Conservation (phyloP, 148 eudicot species). For the Drosera capensis region DNA sequence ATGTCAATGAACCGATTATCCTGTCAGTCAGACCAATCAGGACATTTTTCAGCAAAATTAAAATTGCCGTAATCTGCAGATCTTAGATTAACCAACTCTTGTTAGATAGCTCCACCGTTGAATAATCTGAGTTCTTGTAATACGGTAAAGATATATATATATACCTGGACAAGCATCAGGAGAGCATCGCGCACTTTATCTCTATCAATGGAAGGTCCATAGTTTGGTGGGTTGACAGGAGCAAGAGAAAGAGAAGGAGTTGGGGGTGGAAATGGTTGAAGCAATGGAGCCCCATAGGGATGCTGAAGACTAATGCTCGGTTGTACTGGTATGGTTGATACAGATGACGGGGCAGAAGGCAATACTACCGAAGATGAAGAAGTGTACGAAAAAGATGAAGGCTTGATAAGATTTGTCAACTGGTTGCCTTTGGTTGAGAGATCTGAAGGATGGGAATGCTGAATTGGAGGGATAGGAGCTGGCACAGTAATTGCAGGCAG, state of each 20-base stretch:
- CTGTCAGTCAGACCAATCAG: conserved; percentile 11
- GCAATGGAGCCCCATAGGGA: conserved; percentile 62
- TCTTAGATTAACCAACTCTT: neutral
- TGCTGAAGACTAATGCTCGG: conserved; percentile 43
- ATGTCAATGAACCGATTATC: conserved; percentile 51
- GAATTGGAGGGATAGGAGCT: conserved; percentile 24
- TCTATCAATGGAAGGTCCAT: conserved; percentile 41
- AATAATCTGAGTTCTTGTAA: neutral
- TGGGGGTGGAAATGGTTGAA: conserved; percentile 93
- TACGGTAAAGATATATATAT: neutral
- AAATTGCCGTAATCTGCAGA: neutral
- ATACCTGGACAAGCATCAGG: conserved; percentile 46
- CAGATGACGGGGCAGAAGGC: conserved; percentile 30
- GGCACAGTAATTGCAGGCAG: neutral
- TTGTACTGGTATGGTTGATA: conserved; percentile 44
- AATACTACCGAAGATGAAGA: conserved; percentile 22
- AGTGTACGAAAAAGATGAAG: conserved; percentile 46
- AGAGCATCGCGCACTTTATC: conserved; percentile 60
- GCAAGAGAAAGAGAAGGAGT: conserved; percentile 68
- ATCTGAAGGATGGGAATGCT: conserved; percentile 20
- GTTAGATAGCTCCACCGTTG: neutral
- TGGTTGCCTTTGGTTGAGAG: conserved; percentile 19
- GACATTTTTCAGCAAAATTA: neutral
- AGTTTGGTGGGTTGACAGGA: conserved; percentile 31
- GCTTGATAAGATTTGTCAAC: conserved; percentile 49